These are phyloP conservation scores for Ceratocystis alfenasii DNA, from an alignment of 2,329 filamentous ascomycete species.

Conservation along the genomic window DNA sequence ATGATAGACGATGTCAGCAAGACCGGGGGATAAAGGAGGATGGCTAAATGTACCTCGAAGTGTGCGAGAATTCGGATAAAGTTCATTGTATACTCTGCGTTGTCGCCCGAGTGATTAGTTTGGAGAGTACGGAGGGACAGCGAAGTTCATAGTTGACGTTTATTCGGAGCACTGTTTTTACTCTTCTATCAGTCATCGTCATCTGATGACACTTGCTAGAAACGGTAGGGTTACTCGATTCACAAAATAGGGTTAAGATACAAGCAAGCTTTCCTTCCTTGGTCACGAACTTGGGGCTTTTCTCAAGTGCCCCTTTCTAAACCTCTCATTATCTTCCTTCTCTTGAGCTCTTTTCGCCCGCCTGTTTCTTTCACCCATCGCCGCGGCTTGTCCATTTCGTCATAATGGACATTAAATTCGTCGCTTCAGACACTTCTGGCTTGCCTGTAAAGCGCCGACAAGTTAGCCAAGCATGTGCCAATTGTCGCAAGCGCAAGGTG, in stretches of 20 bases:
- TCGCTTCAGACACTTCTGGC: conserved; percentile 28
- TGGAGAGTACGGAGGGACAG: no score
- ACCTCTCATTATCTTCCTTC: neutral
- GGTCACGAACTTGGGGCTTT: neutral
- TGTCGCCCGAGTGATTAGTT: neutral
- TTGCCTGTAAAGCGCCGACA: conserved; percentile 49
- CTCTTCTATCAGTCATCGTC: neutral
- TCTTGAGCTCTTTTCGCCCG: neutral
- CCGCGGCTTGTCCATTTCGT: neutral
- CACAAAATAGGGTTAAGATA: neutral
- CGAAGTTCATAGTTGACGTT: neutral
- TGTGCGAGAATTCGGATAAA: conserved; percentile 3
- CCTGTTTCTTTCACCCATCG: neutral
- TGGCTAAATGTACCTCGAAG: neutral
- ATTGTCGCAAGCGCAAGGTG: conserved; percentile 45
- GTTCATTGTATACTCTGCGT: neutral
- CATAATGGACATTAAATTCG: conserved; percentile 18
- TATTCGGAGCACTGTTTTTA: neutral
- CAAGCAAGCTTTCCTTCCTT: neutral
- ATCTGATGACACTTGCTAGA: neutral
- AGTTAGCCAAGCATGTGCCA: conserved; percentile 44
- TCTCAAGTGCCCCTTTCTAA: neutral
- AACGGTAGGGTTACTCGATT: neutral
- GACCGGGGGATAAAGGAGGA: neutral
- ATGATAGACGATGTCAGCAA: neutral